phyloP scores from a whole-genome alignment of 257 asterid genomes.

The Capsicum chinense region DNA sequence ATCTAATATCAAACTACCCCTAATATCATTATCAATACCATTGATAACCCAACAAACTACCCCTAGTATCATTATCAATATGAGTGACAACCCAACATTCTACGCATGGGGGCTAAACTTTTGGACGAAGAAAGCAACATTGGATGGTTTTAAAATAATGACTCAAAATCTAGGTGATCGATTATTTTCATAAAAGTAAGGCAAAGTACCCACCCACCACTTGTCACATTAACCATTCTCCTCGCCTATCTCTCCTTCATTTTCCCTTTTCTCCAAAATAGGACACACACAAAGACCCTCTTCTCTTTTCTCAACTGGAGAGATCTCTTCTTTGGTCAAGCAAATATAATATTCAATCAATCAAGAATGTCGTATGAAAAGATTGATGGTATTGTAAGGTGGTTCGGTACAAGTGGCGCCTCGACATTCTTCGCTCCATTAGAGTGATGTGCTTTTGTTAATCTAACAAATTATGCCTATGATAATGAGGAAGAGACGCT shows the following conservation, averaged over 20 bases:
- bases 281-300: background rate
- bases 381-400: slow-evolving; percentile 81
- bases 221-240: background rate
- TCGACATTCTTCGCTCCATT: slow-evolving; percentile 89
- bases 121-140: no score
- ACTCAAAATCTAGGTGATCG: no score
- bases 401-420: slow-evolving; percentile 87
- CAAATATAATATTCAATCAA: slow-evolving; percentile 23
- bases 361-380: slow-evolving; percentile 54
- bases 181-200: no score
- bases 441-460: slow-evolving; percentile 92
- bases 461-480: slow-evolving; percentile 73
- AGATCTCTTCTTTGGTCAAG: background rate
- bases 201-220: background rate
- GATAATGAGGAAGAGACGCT: slow-evolving; percentile 86
- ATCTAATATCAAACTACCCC: no score
- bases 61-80: no score
- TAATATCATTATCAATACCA: no score
- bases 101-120: no score
- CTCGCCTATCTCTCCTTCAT: background rate
- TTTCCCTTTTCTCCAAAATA: background rate
- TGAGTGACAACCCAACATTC: no score
- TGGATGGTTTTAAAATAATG: no score
- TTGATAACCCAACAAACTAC: no score
- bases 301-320: background rate